Percentiles rank a stretch among this genome's conserved stretches.
Conservation (phyloP, 345 rosid genomes). For the Diplotaxis tenuifolia region DNA sequence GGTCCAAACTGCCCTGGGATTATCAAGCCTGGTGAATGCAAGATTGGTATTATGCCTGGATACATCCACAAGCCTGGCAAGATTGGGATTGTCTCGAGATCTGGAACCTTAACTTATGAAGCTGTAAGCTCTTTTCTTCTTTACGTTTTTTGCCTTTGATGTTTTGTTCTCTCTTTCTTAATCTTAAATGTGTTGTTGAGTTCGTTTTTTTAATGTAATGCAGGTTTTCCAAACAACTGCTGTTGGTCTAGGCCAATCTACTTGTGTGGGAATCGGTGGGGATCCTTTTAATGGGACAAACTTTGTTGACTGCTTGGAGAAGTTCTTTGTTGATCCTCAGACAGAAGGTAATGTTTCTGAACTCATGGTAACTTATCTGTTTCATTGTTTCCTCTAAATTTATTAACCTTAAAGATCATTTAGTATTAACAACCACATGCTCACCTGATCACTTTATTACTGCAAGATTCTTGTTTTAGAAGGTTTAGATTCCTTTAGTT, state of each 20-base stretch:
- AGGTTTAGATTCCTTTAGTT: neutral
- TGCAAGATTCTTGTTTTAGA: neutral
- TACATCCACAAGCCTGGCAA: constrained; percentile 98
- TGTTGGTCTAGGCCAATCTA: constrained; percentile 94
- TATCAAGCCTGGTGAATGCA: no score
- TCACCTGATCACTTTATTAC: neutral
- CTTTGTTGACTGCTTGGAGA: constrained; percentile 83
- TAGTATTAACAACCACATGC: neutral
- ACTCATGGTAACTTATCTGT: neutral
- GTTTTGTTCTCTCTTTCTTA: constrained; percentile 5
- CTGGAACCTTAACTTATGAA: constrained; percentile 97
- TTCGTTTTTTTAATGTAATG: neutral
- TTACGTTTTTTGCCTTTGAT: neutral
- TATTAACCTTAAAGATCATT: neutral
- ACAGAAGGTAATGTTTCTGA: constrained; percentile 70
- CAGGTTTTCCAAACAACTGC: constrained; percentile 98
- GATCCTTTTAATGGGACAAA: constrained; percentile 98
- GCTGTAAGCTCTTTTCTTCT: constrained; percentile 58
- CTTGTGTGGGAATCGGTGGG: constrained; percentile 95
- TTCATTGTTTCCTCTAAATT: neutral
- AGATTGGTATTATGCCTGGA: constrained; percentile 97
- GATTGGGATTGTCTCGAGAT: constrained; percentile 89
- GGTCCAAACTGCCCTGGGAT: no score
- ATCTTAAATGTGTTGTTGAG: neutral
- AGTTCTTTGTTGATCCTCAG: constrained; percentile 83